phyloP scores from a whole-genome alignment of 352 stramenopile species.

The Phytophthora fragariae region DNA sequence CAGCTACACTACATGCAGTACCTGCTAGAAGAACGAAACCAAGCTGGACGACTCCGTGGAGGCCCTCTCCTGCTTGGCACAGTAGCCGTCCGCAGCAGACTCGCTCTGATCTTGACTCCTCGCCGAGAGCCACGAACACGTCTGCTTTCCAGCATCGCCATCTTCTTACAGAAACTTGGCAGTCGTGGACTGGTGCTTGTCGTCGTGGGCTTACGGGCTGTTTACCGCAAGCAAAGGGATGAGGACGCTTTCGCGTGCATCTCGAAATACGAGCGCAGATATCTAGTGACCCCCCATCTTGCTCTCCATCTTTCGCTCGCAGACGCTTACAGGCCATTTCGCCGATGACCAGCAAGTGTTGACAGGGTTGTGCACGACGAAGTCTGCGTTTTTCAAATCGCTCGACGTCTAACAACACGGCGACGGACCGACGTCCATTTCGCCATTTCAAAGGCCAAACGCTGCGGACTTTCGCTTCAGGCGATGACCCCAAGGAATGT shows the following conservation, averaged over 20 bases:
- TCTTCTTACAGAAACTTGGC: constrained; percentile 29
- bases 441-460: constrained; percentile 5
- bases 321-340: constrained; percentile 24
- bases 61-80: neutral
- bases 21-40: neutral
- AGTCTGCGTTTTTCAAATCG: constrained; percentile 15
- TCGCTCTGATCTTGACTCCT: neutral
- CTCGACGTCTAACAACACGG: constrained; percentile 16
- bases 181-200: constrained; percentile 23
- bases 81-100: no score
- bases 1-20: no score
- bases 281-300: constrained; percentile 30
- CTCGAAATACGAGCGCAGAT: constrained; percentile 5
- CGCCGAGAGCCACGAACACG: constrained; percentile 17
- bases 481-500: constrained; percentile 14
- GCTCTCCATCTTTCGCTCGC: constrained; percentile 20
- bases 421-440: constrained; percentile 15
- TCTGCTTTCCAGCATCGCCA: constrained; percentile 23
- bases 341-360: constrained; percentile 33
- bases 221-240: neutral
- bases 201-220: constrained; percentile 4
- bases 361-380: constrained; percentile 23
- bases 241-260: constrained; percentile 1
- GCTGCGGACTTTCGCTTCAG: constrained; percentile 13
- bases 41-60: neutral